Conservation (phyloP, 75 land plant species). For the Ceratopteris richardii region DNA sequence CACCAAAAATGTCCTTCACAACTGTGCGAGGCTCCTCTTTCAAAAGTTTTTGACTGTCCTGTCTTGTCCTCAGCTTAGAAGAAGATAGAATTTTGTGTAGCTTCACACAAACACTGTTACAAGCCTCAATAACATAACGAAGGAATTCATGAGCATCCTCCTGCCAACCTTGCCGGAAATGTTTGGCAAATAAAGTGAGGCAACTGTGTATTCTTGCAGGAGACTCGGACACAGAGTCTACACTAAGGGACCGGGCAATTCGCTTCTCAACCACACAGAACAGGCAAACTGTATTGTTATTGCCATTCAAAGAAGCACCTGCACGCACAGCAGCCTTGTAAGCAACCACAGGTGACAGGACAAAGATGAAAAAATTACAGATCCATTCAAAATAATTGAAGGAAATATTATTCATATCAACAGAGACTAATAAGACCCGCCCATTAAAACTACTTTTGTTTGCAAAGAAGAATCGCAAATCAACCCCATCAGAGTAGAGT, state of each 20-base stretch:
- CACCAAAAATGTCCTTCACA: conserved; percentile 92
- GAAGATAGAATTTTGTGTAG: conserved; percentile 35
- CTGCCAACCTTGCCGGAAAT: conserved; percentile 72
- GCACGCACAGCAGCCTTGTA: too few relatives aligned
- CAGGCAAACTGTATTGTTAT: conserved; percentile 45
- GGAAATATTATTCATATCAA: too few relatives aligned
- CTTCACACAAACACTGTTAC: conserved; percentile 64
- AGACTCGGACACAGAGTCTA: conserved; percentile 41
- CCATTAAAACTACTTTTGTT: too few relatives aligned
- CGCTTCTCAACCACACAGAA: conserved; percentile 79
- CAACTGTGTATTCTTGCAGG: conserved; percentile 55
- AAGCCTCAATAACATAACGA: conserved; percentile 84
- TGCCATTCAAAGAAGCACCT: conserved; percentile 23
- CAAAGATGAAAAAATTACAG: too few relatives aligned
- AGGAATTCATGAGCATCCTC: conserved; percentile 99
- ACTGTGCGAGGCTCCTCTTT: conserved; percentile 36
- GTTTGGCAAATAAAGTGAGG: conserved; percentile 62
- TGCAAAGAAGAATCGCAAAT: too few relatives aligned
- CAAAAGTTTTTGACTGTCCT: conserved; percentile 7
- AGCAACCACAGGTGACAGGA: too few relatives aligned
- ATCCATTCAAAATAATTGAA: too few relatives aligned
- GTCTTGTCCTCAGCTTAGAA: conserved; percentile 7
- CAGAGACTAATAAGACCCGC: too few relatives aligned
- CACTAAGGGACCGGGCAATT: conserved; percentile 49
- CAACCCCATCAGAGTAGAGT: too few relatives aligned